Percentiles rank a stretch among this genome's conserved stretches.
Conservation (phyloP, 306 rosid genomes). For the Cercis canadensis region DNA sequence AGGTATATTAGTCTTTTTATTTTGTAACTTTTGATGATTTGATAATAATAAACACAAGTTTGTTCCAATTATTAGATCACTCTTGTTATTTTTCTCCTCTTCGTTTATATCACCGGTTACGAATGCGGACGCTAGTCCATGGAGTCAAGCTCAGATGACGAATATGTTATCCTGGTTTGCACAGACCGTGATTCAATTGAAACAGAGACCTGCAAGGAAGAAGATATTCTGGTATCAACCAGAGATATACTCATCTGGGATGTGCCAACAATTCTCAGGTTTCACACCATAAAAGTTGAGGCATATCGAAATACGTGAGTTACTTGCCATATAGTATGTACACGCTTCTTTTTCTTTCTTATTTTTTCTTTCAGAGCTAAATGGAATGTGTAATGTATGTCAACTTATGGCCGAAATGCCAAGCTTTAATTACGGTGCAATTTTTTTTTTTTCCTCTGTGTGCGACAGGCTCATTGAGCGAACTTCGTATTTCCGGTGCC, state of each 20-base stretch:
- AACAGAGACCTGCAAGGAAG: slow-evolving; percentile 16
- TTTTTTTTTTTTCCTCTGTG: not conserved
- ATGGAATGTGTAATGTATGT: not conserved
- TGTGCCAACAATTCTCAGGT: slow-evolving; percentile 46
- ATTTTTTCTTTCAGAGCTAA: not conserved
- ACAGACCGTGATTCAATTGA: slow-evolving; percentile 37
- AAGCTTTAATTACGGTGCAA: slow-evolving; percentile 18
- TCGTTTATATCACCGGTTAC: too few species aligned
- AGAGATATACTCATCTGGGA: slow-evolving; percentile 55
- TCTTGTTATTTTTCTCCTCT: too few species aligned
- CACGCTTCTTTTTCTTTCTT: not conserved
- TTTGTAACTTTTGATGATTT: too few species aligned
- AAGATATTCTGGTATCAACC: slow-evolving; percentile 48
- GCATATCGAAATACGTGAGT: slow-evolving; percentile 58
- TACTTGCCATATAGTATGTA: not conserved
- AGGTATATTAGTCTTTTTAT: too few species aligned
- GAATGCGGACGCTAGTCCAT: slow-evolving; percentile 22
- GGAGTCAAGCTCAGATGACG: slow-evolving; percentile 56
- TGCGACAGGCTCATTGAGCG: slow-evolving; percentile 60
- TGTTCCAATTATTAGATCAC: too few species aligned
- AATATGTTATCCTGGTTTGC: slow-evolving; percentile 51
- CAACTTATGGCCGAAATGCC: not conserved
- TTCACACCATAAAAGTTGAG: slow-evolving; percentile 48
- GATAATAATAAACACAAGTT: too few species aligned
- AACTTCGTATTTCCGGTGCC: slow-evolving; percentile 71